Conservation (phyloP, 495 filamentous ascomycete species). For the Trichoderma orchidacearum region DNA sequence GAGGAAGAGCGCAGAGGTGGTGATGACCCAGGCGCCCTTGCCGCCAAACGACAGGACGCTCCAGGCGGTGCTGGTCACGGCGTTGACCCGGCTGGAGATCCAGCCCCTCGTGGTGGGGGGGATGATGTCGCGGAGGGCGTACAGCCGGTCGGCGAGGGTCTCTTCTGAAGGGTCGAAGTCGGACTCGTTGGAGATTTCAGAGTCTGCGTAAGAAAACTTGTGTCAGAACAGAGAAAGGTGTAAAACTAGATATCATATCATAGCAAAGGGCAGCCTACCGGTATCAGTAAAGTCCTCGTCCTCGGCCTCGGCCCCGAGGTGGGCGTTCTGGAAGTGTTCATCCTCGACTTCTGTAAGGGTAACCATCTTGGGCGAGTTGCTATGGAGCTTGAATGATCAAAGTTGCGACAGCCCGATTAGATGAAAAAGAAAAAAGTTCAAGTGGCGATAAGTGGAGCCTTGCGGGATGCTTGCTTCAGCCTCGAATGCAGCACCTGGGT, state of each 20-base stretch:
- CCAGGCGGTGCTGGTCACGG: slow-evolving; percentile 40
- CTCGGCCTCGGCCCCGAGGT: slow-evolving; percentile 58
- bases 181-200: slow-evolving; percentile 48
- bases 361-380: slow-evolving; percentile 61
- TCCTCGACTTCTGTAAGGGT: slow-evolving; percentile 92
- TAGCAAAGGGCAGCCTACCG: no score
- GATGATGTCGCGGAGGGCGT: slow-evolving; percentile 83
- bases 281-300: slow-evolving; percentile 82
- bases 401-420: neutral
- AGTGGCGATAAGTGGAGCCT: neutral
- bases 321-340: slow-evolving; percentile 76
- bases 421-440: neutral
- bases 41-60: slow-evolving; percentile 54
- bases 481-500: neutral
- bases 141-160: slow-evolving; percentile 63
- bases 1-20: slow-evolving; percentile 74
- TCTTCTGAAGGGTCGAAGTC: slow-evolving; percentile 40
- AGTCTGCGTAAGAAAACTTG: slow-evolving; percentile 29
- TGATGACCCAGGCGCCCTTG: slow-evolving; percentile 76
- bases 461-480: neutral
- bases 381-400: neutral
- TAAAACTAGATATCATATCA: no score
- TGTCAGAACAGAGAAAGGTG: no score
- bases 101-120: slow-evolving; percentile 67
- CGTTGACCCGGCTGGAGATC: slow-evolving; percentile 31